Conservation (phyloP, 2,329 filamentous ascomycete species). For the Colletotrichum graminicola region DNA sequence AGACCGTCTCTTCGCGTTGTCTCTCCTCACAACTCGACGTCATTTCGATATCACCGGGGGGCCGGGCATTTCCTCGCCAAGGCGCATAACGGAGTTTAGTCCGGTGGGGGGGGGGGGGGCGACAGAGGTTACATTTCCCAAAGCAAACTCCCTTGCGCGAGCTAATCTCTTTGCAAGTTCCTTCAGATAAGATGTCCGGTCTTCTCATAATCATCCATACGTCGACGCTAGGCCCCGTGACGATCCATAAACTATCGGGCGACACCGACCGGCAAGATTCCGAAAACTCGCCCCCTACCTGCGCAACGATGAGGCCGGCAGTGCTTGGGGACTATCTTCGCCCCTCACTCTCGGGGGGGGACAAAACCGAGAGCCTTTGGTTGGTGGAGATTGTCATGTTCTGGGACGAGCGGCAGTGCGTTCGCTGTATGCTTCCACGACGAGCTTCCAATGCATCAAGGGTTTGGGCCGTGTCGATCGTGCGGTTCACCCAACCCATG, state of each 20-base stretch:
- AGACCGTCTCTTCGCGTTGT: slow-evolving; percentile 11
- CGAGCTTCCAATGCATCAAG: neutral
- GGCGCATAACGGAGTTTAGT: neutral
- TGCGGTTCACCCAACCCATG: neutral
- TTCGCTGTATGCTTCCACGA: too few relatives aligned
- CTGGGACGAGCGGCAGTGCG: too few relatives aligned
- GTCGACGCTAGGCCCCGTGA: too few relatives aligned
- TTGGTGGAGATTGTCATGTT: too few relatives aligned
- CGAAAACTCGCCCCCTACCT: too few relatives aligned
- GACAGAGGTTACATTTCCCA: neutral
- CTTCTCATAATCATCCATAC: too few relatives aligned
- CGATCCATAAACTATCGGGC: too few relatives aligned
- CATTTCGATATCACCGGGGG: neutral
- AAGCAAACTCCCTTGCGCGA: neutral
- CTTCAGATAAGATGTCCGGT: neutral
- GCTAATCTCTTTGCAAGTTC: neutral
- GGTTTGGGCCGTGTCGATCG: neutral
- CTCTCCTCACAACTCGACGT: neutral
- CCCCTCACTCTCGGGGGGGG: too few relatives aligned
- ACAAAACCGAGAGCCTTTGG: too few relatives aligned
- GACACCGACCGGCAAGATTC: too few relatives aligned
- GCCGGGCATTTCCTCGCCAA: neutral
- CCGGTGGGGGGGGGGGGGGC: neutral
- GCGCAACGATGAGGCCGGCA: too few relatives aligned
- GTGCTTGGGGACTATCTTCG: too few relatives aligned